Evolutionary conservation across 2,329 filamentous ascomycete genomes (phyloP), one percentile per base, ranked within the genome.

Genomic region (Plectosphaerella plurivora): DNA sequence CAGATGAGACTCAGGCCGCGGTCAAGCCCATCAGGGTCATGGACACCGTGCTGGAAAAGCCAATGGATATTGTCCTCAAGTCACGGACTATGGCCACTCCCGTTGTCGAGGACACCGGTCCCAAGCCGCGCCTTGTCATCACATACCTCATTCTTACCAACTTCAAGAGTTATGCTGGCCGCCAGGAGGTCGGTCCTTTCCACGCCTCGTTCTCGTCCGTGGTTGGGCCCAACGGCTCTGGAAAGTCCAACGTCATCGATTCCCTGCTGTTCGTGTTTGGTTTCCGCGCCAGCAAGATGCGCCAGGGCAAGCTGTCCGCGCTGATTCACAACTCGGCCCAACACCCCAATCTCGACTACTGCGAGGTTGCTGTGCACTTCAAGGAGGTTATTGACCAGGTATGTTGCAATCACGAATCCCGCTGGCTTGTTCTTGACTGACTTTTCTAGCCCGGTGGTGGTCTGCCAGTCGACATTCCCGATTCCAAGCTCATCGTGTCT

Each of bases 241-340:
- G 94, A 54, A 99, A 99, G 69, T 97, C 94, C 20, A 99, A 99
- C 63, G 95, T 99, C 57, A 99, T 99, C 65, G 94, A 99, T 71
- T 97, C 94, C 2, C 76, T 99, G 25, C 82, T 99, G 1, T 99
- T 99, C 64, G 94, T 99, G n/a, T 99, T 99, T 66, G 94, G 95
- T 51, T 99, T 99, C 75, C 87, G 94, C 55, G 94, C 94, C 42
- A 97, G 93, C 78, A 99, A 99, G 73, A 99, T 99, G 94, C 83
- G 94, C 64, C 94, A 99, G 69, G 94, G 94, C 64, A 99, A 99
- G 73, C 91, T 99, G 47, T 99, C 94, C 1, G 94, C 94, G 4
- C 76, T 99, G 47, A 99, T 99, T 60, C 94, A 99, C 73, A 99
- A 97, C 68, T 97, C 94, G 12, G 92, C 91, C 1, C 83, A 89